Conservation (phyloP, 768 basidiomycete species). For the Boletus bicolor region DNA sequence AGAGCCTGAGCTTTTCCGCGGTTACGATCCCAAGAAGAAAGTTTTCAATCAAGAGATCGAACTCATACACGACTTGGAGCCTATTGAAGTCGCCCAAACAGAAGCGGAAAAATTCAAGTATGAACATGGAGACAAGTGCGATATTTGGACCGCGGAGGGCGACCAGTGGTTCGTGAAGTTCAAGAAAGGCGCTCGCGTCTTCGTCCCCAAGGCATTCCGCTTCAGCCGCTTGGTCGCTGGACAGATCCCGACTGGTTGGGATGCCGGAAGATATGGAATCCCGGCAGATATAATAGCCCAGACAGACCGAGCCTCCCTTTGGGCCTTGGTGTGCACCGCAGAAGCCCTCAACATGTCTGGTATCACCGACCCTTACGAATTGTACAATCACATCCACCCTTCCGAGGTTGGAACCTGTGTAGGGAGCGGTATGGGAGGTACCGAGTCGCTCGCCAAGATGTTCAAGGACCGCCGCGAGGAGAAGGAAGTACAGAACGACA, state of each 20-base stretch:
- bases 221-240: conserved; percentile 95
- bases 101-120: conserved; percentile 96
- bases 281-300: conserved; percentile 95
- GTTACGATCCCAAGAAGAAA: conserved; percentile 97
- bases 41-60: conserved; percentile 96
- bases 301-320: conserved; percentile 87
- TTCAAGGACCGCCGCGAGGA: conserved; percentile 99
- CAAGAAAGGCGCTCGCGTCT: conserved; percentile 94
- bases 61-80: conserved; percentile 93
- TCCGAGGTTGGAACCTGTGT: conserved; percentile 92
- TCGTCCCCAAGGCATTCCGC: conserved; percentile 91
- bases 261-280: conserved; percentile 94
- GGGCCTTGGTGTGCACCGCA: conserved; percentile 92
- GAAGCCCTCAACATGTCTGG: conserved; percentile 97
- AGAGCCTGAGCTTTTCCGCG: conserved; percentile 98
- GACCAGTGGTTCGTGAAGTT: conserved; percentile 99
- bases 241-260: conserved; percentile 97
- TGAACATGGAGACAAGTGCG: conserved; percentile 95
- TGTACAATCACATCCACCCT: conserved; percentile 96
- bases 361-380: conserved; percentile 95
- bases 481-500: conserved; percentile 97
- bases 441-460: conserved; percentile 88
- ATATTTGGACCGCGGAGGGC: conserved; percentile 87
- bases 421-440: conserved; percentile 98
- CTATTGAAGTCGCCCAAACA: conserved; percentile 86